Evolutionary conservation across 1,284 basidiomycete species (phyloP).

Genomic region (Melampsora americana): DNA sequence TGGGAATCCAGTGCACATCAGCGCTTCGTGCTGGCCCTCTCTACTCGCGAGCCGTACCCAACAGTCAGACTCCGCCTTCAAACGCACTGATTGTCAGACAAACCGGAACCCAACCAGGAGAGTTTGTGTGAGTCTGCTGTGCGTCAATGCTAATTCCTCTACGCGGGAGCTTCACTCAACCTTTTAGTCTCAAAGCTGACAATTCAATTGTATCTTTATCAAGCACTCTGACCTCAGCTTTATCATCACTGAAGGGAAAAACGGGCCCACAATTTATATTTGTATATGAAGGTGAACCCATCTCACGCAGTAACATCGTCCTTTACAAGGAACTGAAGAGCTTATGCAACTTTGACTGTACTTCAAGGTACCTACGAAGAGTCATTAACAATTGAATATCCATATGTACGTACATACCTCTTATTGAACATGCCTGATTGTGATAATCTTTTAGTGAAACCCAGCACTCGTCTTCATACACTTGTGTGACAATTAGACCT

Average conservation of each 20-base stretch:
- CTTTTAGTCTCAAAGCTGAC: neutral
- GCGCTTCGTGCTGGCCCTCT: neutral
- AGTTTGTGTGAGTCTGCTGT: neutral
- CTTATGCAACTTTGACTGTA: neutral
- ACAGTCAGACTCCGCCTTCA: neutral
- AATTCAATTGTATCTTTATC: no score
- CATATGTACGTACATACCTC: neutral
- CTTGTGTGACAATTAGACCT: slow-evolving; percentile 4
- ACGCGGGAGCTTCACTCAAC: neutral
- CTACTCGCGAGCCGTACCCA: neutral
- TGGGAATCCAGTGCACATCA: neutral
- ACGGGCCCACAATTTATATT: neutral
- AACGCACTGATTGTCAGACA: neutral
- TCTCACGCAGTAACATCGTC: neutral
- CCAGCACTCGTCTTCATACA: no score
- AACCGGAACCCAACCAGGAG: neutral
- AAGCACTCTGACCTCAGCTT: neutral
- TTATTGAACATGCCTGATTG: neutral
- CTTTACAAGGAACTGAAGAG: neutral
- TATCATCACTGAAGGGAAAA: neutral
- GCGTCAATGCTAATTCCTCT: neutral
- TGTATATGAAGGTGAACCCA: neutral
- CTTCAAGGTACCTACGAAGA: neutral
- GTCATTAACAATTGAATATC: neutral
- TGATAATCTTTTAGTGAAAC: neutral